Evolutionary conservation across 345 rosid genomes (phyloP).

Genomic region (Lagerstroemia speciosa): DNA sequence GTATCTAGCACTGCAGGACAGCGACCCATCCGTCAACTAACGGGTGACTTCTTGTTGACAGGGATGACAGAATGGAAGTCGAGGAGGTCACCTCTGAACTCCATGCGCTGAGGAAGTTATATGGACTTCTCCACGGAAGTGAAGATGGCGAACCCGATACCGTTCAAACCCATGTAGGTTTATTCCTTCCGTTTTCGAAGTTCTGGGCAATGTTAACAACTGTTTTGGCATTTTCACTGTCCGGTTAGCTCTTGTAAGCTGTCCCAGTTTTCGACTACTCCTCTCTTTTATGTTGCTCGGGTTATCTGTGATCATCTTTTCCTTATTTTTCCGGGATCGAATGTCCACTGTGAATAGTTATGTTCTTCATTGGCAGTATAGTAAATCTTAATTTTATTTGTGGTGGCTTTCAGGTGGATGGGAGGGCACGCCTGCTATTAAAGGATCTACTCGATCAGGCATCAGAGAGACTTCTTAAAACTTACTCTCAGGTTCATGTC

Average conservation of each 20-base stretch:
- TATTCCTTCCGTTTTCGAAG: background rate
- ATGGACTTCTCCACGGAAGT: constrained; percentile 22
- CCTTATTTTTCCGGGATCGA: no score
- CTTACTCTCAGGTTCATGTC: constrained; percentile 24
- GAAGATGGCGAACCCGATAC: constrained; percentile 9
- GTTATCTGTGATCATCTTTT: no score
- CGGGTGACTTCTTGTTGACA: background rate
- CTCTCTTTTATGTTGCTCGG: no score
- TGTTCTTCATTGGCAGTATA: background rate
- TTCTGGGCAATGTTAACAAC: background rate
- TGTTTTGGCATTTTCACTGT: background rate
- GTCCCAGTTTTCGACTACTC: background rate
- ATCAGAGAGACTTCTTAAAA: constrained; percentile 23
- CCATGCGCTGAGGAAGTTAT: constrained; percentile 39
- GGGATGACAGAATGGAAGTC: constrained; percentile 2
- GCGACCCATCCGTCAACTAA: no score
- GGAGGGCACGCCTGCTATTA: constrained; percentile 26
- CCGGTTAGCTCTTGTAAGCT: background rate
- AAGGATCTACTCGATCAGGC: constrained; percentile 47
- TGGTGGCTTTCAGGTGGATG: constrained; percentile 27
- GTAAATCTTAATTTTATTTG: background rate
- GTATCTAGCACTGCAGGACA: no score
- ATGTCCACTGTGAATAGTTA: no score
- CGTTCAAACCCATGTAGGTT: constrained; percentile 25
- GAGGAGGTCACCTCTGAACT: constrained; percentile 29